Percentiles rank a stretch among this genome's conserved stretches.
Conservation (phyloP, 805 yeast genomes). For the Diddensiella caesifluorescens region DNA sequence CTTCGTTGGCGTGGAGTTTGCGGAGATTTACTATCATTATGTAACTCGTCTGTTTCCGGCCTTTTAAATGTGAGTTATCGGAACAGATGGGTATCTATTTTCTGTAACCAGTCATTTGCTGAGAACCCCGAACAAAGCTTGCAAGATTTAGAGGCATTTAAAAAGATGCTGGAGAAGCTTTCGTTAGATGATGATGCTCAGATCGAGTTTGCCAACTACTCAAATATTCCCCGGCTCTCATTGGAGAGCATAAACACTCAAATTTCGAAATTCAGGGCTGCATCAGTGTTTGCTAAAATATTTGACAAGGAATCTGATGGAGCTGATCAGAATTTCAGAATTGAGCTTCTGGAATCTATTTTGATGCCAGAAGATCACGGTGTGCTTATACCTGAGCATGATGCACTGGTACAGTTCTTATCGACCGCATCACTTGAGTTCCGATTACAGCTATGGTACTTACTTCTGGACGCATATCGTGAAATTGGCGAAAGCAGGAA, state of each 20-base stretch:
- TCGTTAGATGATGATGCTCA: slow-evolving; percentile 20
- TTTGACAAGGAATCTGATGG: slow-evolving; percentile 26
- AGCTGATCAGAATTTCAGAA: slow-evolving; percentile 1
- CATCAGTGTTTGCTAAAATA: slow-evolving; percentile 56
- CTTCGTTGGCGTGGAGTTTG: slow-evolving; percentile 20
- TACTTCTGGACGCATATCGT: slow-evolving; percentile 54
- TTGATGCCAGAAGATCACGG: slow-evolving; percentile 30
- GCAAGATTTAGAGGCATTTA: slow-evolving; percentile 23
- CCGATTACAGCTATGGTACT: slow-evolving; percentile 69
- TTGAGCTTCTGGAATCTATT: slow-evolving; percentile 30
- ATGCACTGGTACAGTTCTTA: slow-evolving; percentile 58
- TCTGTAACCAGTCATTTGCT: slow-evolving; percentile 40
- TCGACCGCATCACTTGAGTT: slow-evolving; percentile 58
- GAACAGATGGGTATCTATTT: slow-evolving; percentile 45
- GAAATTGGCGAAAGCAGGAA: slow-evolving; percentile 36
- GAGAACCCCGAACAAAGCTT: slow-evolving; percentile 33
- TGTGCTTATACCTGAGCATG: slow-evolving; percentile 32
- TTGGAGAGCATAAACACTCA: slow-evolving; percentile 49
- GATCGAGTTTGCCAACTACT: slow-evolving; percentile 52
- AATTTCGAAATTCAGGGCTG: slow-evolving; percentile 64
- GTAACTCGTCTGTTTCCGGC: not conserved
- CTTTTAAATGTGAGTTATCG: slow-evolving; percentile 28
- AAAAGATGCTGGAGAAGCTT: slow-evolving; percentile 10
- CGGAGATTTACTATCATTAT: slow-evolving; percentile 15
- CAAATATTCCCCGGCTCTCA: slow-evolving; percentile 53